Conservation (phyloP, 2,329 filamentous ascomycete species). For the Colletotrichum godetiae region DNA sequence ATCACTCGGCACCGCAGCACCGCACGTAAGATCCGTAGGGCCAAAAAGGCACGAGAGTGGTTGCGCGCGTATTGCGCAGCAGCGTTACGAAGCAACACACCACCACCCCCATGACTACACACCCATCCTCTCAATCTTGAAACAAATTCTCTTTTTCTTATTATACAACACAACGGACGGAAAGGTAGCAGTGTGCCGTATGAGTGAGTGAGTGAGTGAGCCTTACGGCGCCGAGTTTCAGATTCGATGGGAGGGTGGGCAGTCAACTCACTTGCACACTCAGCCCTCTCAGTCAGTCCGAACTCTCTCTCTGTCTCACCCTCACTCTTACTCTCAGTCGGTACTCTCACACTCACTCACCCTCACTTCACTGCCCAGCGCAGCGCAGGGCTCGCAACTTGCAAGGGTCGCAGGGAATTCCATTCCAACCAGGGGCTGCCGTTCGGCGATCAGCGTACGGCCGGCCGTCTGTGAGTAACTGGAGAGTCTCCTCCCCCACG, state of each 20-base stretch:
- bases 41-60: not conserved
- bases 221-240: constrained; percentile 3
- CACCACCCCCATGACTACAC: not conserved
- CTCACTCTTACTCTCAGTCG: not conserved
- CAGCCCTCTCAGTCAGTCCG: not conserved
- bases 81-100: not conserved
- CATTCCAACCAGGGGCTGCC: not conserved
- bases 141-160: not conserved
- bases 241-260: not conserved
- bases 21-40: not conserved
- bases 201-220: not conserved
- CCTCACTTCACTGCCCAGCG: no score
- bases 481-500: not conserved
- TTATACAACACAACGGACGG: not conserved
- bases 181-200: not conserved
- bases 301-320: not conserved
- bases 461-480: not conserved
- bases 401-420: not conserved
- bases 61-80: not conserved
- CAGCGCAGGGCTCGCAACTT: no score
- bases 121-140: not conserved
- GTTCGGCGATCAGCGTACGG: not conserved
- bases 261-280: not conserved
- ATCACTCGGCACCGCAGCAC: not conserved
- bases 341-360: not conserved